Base-by-base conservation (phyloP, 768 basidiomycete genomes). In the Leucocoprinus sp. region DNA sequence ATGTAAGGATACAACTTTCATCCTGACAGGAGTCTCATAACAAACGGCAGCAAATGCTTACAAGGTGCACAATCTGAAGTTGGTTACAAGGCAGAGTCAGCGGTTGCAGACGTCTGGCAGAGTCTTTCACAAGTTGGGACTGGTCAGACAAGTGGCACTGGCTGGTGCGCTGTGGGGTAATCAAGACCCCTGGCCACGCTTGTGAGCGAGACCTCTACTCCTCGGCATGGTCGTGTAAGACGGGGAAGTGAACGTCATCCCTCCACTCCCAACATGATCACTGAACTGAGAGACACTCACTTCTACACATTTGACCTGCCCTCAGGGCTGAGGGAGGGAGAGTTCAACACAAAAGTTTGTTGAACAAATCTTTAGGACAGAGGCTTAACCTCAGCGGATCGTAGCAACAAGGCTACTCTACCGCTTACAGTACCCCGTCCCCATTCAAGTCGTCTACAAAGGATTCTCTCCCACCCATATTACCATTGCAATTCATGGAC, bases 171-270 rank as follows among this genome's bases (percentile, higher is more conserved):
- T 82, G n/a, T 40, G 40, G 60, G 70, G 74, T 72, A 64, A 64
- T 64, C 64, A 48, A 75, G 65, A 69, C 65, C 71, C 72, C 75
- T 62, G 65, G 74, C 79, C 70, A 69, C 79, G 79, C 79, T 76
- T 76, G 81, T 11, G 82, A 78, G 73, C 71, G 81, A 76, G 60
- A 59, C 56, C 82, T 84, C 83, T 84, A 63, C 75, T 70, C 61
- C 83, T 85, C 83, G 78, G 71, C 84, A 87, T 81, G 75, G 84
- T 86, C 84, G 83, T 82, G n/a, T 86, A 86, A 65, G 84, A 83
- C 82, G 84, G 84, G 84, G 84, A 86, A 87, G 83, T 87, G 84
- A 86, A 72, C 71, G 76, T 82, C 83, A 84, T 84, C 82, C 60
- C 45, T 38, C 51, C 26, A 24, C 45, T 39, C 50, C 24, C 19